Evolutionary conservation across 371 early-diverging fungal species (phyloP).

Genomic region (Syncephalastrum monosporum): DNA sequence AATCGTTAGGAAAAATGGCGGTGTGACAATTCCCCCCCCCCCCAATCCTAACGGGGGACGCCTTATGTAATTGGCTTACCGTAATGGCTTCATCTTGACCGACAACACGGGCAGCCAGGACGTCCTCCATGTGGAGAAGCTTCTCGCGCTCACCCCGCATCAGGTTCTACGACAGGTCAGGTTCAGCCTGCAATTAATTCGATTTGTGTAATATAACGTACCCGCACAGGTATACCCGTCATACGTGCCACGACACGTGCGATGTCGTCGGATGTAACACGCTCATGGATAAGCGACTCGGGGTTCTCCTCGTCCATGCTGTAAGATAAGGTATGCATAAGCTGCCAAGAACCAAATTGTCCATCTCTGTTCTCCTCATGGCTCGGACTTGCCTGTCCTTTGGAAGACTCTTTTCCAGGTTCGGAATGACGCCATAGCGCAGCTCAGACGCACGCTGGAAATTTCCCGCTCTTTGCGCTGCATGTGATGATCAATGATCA

Average conservation of each 20-base stretch:
- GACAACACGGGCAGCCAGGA: conserved; percentile 72
- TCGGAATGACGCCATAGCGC: conserved; percentile 88
- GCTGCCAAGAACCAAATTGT: neutral
- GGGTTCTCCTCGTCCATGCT: conserved; percentile 48
- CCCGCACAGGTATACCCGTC: conserved; percentile 89
- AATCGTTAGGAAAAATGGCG: conserved; percentile 15
- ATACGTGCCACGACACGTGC: conserved; percentile 82
- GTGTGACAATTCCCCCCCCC: no score
- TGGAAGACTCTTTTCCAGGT: conserved; percentile 70
- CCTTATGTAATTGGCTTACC: conserved; percentile 5
- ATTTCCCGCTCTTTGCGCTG: conserved; percentile 71
- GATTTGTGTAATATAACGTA: conserved; percentile 25
- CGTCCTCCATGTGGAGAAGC: conserved; percentile 75
- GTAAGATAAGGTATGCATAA: neutral
- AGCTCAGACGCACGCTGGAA: conserved; percentile 77
- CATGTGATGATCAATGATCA: neutral
- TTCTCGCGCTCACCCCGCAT: conserved; percentile 83
- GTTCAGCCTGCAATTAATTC: conserved; percentile 78
- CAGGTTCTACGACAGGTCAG: conserved; percentile 58
- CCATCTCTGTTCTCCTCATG: no score
- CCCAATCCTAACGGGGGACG: neutral
- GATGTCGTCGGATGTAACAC: conserved; percentile 85
- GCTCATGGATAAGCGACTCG: conserved; percentile 74
- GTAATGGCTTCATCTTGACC: conserved; percentile 81
- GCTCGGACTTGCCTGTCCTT: conserved; percentile 43